These are phyloP conservation scores for Pulicaria dysenterica DNA, from an alignment of 129 eudicot species.

Conservation along the genomic window DNA sequence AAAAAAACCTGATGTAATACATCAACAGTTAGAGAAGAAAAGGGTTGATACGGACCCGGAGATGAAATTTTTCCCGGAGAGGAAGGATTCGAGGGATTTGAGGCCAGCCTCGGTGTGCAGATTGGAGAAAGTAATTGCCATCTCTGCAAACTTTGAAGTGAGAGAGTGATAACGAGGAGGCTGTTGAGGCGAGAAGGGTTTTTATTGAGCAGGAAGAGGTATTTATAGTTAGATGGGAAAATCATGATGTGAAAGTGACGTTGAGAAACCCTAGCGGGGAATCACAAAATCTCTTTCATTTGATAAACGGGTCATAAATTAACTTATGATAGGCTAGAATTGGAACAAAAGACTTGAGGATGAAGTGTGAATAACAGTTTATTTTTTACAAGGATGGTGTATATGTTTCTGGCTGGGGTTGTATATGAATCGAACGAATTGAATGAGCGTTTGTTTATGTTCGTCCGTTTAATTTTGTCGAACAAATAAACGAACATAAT, in stretches of 20 bases:
- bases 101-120: slow-evolving; percentile 89
- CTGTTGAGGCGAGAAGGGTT: background rate
- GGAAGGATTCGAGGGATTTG: slow-evolving; percentile 62
- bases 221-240: slow-evolving; percentile 18
- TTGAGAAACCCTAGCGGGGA: slow-evolving; percentile 17
- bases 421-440: no score
- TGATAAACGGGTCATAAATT: no score
- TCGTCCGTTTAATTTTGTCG: no score
- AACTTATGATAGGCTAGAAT: no score
- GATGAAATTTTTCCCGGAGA: slow-evolving; percentile 72
- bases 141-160: slow-evolving; percentile 18
- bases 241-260: slow-evolving; percentile 10
- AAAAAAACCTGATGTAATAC: background rate
- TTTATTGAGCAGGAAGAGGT: background rate
- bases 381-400: no score
- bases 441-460: no score
- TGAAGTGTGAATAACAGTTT: no score
- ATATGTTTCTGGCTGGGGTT: no score
- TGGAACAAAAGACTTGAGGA: no score
- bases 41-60: slow-evolving; percentile 53
- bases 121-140: slow-evolving; percentile 87
- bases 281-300: no score
- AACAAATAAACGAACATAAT: no score
- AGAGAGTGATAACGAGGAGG: slow-evolving; percentile 25
- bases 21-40: background rate